A percentile compares a stretch with the other conserved stretches of the same genome.
phyloP scores from a whole-genome alignment of 768 basidiomycete genomes.

The Pleurotus djamor region DNA sequence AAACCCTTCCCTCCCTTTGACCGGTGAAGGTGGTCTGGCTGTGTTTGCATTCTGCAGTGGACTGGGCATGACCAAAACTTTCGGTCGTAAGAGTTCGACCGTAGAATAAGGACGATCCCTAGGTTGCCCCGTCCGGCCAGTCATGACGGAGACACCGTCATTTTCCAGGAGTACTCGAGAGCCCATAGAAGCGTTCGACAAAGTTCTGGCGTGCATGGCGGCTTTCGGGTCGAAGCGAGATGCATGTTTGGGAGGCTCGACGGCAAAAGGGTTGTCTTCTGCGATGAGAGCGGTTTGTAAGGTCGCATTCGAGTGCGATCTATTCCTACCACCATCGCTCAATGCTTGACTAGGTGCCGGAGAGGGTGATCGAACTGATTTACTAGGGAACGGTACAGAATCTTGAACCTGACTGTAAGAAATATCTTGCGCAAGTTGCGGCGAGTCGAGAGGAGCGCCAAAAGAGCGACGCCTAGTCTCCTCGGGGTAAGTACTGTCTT shows the following conservation, averaged over 20 bases:
- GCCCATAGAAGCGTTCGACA: constrained; percentile 66
- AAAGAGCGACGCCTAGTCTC: constrained; percentile 53
- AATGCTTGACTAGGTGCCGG: constrained; percentile 37
- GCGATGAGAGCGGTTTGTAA: constrained; percentile 32
- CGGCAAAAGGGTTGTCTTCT: constrained; percentile 66
- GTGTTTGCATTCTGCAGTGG: constrained; percentile 60
- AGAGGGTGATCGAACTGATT: constrained; percentile 50
- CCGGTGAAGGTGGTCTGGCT: constrained; percentile 28
- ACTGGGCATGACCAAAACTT: constrained; percentile 93
- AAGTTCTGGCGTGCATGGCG: constrained; percentile 51
- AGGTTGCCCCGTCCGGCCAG: constrained; percentile 28
- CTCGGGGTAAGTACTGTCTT: constrained; percentile 11
- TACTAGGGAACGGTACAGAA: constrained; percentile 65
- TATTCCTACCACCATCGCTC: constrained; percentile 16
- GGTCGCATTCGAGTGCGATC: constrained; percentile 50
- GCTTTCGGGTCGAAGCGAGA: constrained; percentile 85
- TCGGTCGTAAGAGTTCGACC: constrained; percentile 79
- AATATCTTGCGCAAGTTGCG: constrained; percentile 41
- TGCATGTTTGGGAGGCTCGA: constrained; percentile 61
- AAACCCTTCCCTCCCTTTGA: constrained; percentile 54
- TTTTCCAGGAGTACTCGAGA: constrained; percentile 62
- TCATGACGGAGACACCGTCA: constrained; percentile 42
- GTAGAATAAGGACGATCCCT: constrained; percentile 68
- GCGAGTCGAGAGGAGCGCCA: constrained; percentile 50
- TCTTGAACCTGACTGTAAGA: constrained; percentile 51